Base-by-base conservation (phyloP, 768 basidiomycete species). In the Boletellus ananas region DNA sequence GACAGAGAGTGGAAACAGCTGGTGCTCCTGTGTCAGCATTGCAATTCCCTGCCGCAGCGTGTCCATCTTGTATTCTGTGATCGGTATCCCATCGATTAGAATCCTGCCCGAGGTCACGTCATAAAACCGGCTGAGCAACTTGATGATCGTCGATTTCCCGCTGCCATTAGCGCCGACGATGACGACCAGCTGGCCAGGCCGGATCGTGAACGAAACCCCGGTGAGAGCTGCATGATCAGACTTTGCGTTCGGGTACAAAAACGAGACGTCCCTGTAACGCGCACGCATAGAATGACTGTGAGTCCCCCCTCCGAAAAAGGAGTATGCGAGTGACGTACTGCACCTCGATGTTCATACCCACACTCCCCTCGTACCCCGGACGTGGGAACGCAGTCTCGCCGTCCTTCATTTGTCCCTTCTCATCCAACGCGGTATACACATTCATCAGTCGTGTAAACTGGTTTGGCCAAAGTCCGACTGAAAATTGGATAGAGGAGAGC, bases 201-300 rank as follows among this genome's bases (percentile, higher is more conserved):
- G 49, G 23, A 72, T 63, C 10, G 57, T 56, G 43, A 72, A 69
- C 4, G 62, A 63, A 3, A 69, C 58, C n/a, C 55, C 18, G 42
- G 55, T 45, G 51, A 70, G 51, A 20, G 64, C 68, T 0, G 52
- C 27, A 13, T 45, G 58, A 23, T 58, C 51, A 14, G 61, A 52
- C 16, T 58, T 54, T 44, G 65, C 67, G 20, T 70, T 74, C 0
- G 80, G 80, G 54, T 85, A 85, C 10, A 66, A 60, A 50, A 84
- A 84, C 0, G 67, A 66, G 0, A 84, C 72, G 43, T 81, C 58
- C 17, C 83, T 84, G 35, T 2, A 33, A 5, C n/a, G 8, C 20
- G 33, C n/a, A n/a, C 8, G n/a, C 1, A 6, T 18, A 5, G 2
- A 39, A 10, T 3, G 6, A 3, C 23, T 6, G 23, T 3, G 18